Evolutionary conservation across 345 rosid genomes (phyloP), one percentile per base, ranked within the genome.

Genomic region (Firmiana major): DNA sequence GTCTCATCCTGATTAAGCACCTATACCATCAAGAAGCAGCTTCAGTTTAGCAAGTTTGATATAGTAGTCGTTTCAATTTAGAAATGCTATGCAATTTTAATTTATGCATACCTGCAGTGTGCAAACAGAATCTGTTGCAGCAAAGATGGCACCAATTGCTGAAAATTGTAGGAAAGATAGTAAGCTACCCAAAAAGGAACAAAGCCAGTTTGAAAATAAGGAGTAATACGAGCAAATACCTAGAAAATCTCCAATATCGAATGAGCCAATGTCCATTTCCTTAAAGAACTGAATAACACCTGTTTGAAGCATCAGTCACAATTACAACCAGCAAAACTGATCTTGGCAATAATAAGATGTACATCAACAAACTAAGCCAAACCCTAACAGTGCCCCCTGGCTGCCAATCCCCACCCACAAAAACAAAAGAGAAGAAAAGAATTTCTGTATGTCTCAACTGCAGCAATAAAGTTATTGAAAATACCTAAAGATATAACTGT

Each of bases 51-150:
- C 64, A n/a, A 31, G 67, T 31, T 77, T 40, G 12, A 54, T 63
- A 34, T 34, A 9, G 22, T 31, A 45, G 77, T 53, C 13, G 42
- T 78, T 58, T 45, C 4, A 46, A 77, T 26, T 79, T 76, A 55
- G 36, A 77, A 73, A 66, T 54, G 26, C 8, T 65, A 24, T 7
- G 31, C 26, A 31, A 69, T 66, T 49, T 59, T 31, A 77, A 68
- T 70, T 24, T 46, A 57, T 66, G 59, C 76, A 53, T 77, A 92
- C 98, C 99, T 97, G 99, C 81, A 97, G 85, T 19, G 99, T 97
- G 90, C 99, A 97, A 68, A 97, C 99, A 36, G 99, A 97, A 84
- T 97, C 99, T 34, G 99, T 97, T 48, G 99, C 99, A 49, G 99
- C 98, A 82, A 94, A 97, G 84, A 97, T 97, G 17, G 98, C 92